phyloP scores from a whole-genome alignment of 768 basidiomycete genomes.

The Kwoniella botswanensis region DNA sequence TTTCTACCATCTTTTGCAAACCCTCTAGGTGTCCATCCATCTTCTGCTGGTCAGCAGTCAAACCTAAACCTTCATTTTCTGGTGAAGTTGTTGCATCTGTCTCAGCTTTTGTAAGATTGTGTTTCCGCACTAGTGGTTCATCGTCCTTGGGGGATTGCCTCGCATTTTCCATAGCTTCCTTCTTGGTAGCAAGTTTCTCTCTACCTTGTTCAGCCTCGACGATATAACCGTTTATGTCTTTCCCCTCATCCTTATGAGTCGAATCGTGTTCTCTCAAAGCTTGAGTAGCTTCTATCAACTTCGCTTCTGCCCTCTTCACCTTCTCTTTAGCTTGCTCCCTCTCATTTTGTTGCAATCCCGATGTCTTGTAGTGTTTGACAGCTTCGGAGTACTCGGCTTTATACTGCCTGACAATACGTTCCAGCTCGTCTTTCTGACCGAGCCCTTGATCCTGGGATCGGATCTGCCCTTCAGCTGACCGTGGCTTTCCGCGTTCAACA shows the following conservation, averaged over 20 bases:
- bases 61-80: neutral
- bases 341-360: neutral
- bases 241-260: no score
- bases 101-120: neutral
- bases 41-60: neutral
- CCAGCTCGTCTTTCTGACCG: neutral
- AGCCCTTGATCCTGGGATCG: neutral
- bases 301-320: neutral
- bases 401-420: slow-evolving; percentile 5
- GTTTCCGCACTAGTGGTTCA: neutral
- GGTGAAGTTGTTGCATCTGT: neutral
- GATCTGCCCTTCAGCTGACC: neutral
- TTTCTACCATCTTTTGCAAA: neutral
- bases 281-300: slow-evolving; percentile 6
- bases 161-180: neutral
- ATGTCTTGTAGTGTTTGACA: neutral
- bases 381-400: slow-evolving; percentile 8
- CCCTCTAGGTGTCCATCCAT: neutral
- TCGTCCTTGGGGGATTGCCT: neutral
- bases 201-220: neutral
- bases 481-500: neutral
- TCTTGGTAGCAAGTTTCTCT: neutral
- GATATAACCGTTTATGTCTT: no score
- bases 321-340: slow-evolving; percentile 7
- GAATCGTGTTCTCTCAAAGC: neutral